phyloP scores from a whole-genome alignment of 345 rosid genomes.

The Acer campestre region DNA sequence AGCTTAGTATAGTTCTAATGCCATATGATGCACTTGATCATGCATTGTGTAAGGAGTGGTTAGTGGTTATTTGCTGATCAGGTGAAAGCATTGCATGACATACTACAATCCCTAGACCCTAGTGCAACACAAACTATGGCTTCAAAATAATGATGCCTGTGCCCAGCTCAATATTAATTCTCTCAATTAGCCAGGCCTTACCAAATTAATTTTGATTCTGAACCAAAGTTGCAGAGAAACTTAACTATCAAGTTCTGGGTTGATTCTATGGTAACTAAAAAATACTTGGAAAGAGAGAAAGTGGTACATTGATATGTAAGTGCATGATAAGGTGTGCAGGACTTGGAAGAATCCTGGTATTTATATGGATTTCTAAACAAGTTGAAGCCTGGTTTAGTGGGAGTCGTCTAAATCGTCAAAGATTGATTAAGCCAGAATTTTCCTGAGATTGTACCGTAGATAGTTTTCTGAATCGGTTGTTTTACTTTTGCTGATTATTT shows the following conservation, averaged over 20 bases:
- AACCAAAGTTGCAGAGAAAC: not conserved
- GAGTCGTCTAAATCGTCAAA: not conserved
- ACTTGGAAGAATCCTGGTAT: not conserved
- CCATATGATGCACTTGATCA: not conserved
- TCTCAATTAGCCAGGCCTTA: not conserved
- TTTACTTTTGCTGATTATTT: not conserved
- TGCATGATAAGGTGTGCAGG: not conserved
- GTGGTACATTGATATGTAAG: not conserved
- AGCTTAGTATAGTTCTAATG: constrained; percentile 4
- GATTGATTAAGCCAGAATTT: not conserved
- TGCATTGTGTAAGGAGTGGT: not conserved
- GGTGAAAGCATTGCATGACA: no score
- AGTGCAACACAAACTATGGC: not conserved
- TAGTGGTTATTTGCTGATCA: not conserved
- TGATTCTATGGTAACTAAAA: not conserved
- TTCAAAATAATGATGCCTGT: not conserved
- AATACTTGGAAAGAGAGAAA: not conserved
- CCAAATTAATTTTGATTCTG: not conserved
- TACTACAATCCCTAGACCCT: no score
- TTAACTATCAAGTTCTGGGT: not conserved
- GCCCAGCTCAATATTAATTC: not conserved
- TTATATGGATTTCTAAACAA: not conserved
- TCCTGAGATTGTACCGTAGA: not conserved
- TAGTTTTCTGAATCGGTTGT: not conserved
- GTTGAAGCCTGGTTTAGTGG: constrained; percentile 2